These are phyloP conservation scores for Monosporascus sp. DNA, from an alignment of 2,329 filamentous ascomycete genomes.

Conservation along the genomic window DNA sequence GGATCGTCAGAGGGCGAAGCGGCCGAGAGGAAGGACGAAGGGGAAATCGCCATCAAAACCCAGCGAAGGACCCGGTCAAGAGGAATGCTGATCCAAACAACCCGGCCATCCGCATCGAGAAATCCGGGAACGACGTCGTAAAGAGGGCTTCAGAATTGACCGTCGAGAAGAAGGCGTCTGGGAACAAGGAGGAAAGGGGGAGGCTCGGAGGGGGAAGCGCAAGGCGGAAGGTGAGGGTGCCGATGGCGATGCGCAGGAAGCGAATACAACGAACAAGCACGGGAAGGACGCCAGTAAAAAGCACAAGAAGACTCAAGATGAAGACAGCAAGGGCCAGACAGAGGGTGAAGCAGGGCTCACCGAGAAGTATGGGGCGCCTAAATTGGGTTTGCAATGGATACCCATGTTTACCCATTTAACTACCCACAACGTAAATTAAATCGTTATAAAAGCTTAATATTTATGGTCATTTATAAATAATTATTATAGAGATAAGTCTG, in stretches of 20 bases:
- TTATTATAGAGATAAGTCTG: too few relatives aligned
- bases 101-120: conserved; percentile 54
- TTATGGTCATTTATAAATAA: too few relatives aligned
- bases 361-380: conserved; percentile 6
- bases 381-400: too few relatives aligned
- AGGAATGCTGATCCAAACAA: conserved; percentile 57
- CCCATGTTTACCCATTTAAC: too few relatives aligned
- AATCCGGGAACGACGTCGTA: conserved; percentile 59
- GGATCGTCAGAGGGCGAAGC: conserved; percentile 52
- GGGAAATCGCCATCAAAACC: conserved; percentile 55
- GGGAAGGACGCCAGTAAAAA: conserved; percentile 23
- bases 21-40: conserved; percentile 55
- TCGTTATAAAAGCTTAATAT: too few relatives aligned
- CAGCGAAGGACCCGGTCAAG: conserved; percentile 57
- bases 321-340: conserved; percentile 14
- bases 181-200: conserved; percentile 20
- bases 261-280: conserved; percentile 14
- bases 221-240: conserved; percentile 10
- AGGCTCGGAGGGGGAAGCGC: conserved; percentile 19
- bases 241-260: conserved; percentile 27
- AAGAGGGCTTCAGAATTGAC: conserved; percentile 57
- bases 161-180: conserved; percentile 41
- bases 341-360: conserved; percentile 7
- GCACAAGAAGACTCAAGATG: conserved; percentile 16
- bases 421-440: too few relatives aligned